Evolutionary conservation across 1,284 basidiomycete species (phyloP).

Genomic region (Cutaneotrichosporon sp.): DNA sequence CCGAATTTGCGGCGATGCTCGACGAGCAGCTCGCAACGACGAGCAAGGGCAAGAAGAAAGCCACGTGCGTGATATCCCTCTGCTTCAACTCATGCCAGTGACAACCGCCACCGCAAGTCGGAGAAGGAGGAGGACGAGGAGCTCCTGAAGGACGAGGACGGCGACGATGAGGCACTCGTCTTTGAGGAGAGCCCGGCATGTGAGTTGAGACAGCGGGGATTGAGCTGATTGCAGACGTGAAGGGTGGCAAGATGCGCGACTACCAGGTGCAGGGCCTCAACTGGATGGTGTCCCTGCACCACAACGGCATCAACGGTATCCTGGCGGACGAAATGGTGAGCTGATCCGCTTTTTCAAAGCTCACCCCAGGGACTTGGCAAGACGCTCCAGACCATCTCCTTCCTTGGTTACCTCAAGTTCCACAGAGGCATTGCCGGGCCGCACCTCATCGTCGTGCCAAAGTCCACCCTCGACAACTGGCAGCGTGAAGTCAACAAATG

Average conservation of each 20-base stretch:
- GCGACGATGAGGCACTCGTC: slow-evolving; percentile 75
- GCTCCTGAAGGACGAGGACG: slow-evolving; percentile 75
- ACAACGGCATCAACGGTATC: slow-evolving; percentile 89
- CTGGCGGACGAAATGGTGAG: slow-evolving; percentile 88
- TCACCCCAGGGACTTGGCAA: slow-evolving; percentile 84
- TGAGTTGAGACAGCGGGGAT: slow-evolving; percentile 47
- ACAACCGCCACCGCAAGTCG: slow-evolving; percentile 80
- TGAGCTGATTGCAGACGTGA: slow-evolving; percentile 59
- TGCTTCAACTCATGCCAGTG: slow-evolving; percentile 48
- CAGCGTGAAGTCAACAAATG: slow-evolving; percentile 85
- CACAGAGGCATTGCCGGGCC: slow-evolving; percentile 71
- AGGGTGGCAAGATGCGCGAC: slow-evolving; percentile 78
- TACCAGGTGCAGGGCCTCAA: slow-evolving; percentile 97
- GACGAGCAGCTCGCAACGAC: slow-evolving; percentile 62
- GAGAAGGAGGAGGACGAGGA: slow-evolving; percentile 99
- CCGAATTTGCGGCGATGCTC: slow-evolving; percentile 84
- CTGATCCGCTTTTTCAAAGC: slow-evolving; percentile 19
- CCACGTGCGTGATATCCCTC: slow-evolving; percentile 53
- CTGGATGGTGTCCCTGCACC: slow-evolving; percentile 91
- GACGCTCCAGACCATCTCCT: slow-evolving; percentile 96
- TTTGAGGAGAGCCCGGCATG: slow-evolving; percentile 89
- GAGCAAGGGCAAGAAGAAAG: slow-evolving; percentile 68
- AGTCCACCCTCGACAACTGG: slow-evolving; percentile 98
- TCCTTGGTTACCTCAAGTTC: slow-evolving; percentile 90
- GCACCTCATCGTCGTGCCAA: slow-evolving; percentile 93